Evolutionary conservation across 805 yeast genomes (phyloP).

Genomic region (Danielia oregonensis): DNA sequence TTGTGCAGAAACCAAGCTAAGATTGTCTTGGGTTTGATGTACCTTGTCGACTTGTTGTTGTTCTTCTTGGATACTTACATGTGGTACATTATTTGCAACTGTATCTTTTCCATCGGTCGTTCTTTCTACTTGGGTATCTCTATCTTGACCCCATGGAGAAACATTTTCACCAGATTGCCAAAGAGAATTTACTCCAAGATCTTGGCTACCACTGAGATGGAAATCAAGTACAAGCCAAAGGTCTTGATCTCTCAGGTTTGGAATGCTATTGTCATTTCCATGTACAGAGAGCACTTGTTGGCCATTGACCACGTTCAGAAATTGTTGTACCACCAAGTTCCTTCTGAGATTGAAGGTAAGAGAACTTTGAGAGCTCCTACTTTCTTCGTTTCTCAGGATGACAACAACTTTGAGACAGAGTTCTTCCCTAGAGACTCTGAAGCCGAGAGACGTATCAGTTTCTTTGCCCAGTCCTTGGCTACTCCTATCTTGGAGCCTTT

Average conservation of each 20-base stretch:
- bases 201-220: slow-evolving; percentile 98
- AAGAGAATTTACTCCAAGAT: slow-evolving; percentile 98
- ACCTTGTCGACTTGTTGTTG: slow-evolving; percentile 84
- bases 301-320: slow-evolving; percentile 99
- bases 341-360: slow-evolving; percentile 96
- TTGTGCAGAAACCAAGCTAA: slow-evolving; percentile 85
- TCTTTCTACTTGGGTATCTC: slow-evolving; percentile 99
- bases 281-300: slow-evolving; percentile 98
- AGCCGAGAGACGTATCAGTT: slow-evolving; percentile 98
- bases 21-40: slow-evolving; percentile 89
- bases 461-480: slow-evolving; percentile 98
- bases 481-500: slow-evolving; percentile 98
- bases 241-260: slow-evolving; percentile 97
- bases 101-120: slow-evolving; percentile 94
- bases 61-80: slow-evolving; percentile 98
- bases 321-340: slow-evolving; percentile 96
- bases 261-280: slow-evolving; percentile 98
- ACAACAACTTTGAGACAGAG: slow-evolving; percentile 89
- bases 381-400: slow-evolving; percentile 97
- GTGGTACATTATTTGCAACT: slow-evolving; percentile 97
- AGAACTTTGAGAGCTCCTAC: slow-evolving; percentile 98
- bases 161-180: slow-evolving; percentile 95
- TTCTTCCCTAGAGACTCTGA: slow-evolving; percentile 96
- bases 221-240: slow-evolving; percentile 97
- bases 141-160: slow-evolving; percentile 99